phyloP scores from a whole-genome alignment of 139 green algal species.

The Tetratostichococcus sp. region DNA sequence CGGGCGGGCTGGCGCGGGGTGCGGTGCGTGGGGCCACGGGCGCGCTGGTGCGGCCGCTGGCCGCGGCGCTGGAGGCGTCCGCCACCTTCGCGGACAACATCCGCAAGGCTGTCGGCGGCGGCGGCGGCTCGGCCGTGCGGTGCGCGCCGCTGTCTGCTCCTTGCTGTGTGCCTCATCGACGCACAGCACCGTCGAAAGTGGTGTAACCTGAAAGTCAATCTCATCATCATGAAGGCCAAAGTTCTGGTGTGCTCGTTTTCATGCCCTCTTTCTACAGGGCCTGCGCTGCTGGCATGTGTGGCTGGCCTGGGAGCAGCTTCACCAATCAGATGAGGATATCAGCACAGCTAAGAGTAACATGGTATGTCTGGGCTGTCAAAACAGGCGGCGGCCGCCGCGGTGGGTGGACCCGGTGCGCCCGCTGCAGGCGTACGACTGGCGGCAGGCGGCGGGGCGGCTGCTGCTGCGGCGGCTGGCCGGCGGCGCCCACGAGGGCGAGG shows the following conservation, averaged over 20 bases:
- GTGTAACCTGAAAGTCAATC: no score
- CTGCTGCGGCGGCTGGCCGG: constrained; percentile 31
- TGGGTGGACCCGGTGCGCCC: neutral
- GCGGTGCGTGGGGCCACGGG: constrained; percentile 25
- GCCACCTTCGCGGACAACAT: constrained; percentile 32
- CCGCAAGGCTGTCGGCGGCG: constrained; percentile 27
- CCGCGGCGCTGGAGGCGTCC: constrained; percentile 30
- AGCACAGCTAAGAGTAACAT: neutral
- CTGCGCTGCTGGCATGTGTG: no score
- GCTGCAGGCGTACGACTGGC: constrained; percentile 14
- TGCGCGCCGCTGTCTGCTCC: no score
- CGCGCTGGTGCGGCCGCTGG: constrained; percentile 34
- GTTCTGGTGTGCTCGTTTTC: no score
- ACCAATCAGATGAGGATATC: neutral
- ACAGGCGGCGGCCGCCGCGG: neutral
- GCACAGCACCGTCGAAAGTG: no score
- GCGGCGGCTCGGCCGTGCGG: constrained; percentile 26
- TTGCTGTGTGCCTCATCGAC: constrained; percentile 8
- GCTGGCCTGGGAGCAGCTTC: constrained; percentile 20
- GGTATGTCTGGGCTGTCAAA: no score
- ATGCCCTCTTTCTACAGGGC: no score
- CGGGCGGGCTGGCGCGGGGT: constrained; percentile 27
- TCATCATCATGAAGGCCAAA: no score
- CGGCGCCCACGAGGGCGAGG: neutral
- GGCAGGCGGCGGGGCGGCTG: constrained; percentile 32